Conservation (phyloP, 208 protist species). For the Porcisia hertigi region DNA sequence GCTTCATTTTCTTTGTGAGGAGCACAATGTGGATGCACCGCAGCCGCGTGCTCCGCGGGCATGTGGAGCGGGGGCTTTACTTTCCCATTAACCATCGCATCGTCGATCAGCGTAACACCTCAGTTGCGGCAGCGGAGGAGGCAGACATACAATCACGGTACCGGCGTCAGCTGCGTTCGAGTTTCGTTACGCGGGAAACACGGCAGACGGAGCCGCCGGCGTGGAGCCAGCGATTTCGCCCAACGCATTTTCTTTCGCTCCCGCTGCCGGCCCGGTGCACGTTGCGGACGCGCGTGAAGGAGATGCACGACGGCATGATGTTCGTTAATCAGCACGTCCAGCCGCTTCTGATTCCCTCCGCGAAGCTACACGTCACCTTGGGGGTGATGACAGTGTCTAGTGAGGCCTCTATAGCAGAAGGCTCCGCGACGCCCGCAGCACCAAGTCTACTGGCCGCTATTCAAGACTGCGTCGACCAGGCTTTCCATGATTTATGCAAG, state of each 20-base stretch:
- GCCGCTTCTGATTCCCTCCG: conserved; percentile 63
- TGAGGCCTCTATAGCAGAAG: conserved; percentile 7
- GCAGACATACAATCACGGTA: conserved; percentile 78
- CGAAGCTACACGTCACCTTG: conserved; percentile 82
- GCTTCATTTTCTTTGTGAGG: neutral
- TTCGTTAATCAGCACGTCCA: conserved; percentile 61
- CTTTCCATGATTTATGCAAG: conserved; percentile 31
- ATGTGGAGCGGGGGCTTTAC: conserved; percentile 73
- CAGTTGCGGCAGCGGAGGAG: conserved; percentile 41
- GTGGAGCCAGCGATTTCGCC: conserved; percentile 58
- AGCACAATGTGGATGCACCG: conserved; percentile 41
- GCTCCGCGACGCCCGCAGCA: neutral
- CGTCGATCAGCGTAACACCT: conserved; percentile 64
- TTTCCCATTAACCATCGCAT: conserved; percentile 91
- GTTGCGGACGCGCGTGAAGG: conserved; percentile 58
- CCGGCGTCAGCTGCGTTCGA: conserved; percentile 74
- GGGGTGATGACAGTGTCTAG: conserved; percentile 67
- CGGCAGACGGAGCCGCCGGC: conserved; percentile 66
- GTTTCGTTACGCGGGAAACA: conserved; percentile 77
- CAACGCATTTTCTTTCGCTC: conserved; percentile 86
- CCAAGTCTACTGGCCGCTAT: conserved; percentile 33
- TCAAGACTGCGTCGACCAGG: conserved; percentile 48
- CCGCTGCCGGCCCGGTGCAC: conserved; percentile 64
- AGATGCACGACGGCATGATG: conserved; percentile 72
- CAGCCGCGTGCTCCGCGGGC: conserved; percentile 28